Evolutionary conservation across 768 basidiomycete species (phyloP).

Genomic region (Tylopilus sp.): DNA sequence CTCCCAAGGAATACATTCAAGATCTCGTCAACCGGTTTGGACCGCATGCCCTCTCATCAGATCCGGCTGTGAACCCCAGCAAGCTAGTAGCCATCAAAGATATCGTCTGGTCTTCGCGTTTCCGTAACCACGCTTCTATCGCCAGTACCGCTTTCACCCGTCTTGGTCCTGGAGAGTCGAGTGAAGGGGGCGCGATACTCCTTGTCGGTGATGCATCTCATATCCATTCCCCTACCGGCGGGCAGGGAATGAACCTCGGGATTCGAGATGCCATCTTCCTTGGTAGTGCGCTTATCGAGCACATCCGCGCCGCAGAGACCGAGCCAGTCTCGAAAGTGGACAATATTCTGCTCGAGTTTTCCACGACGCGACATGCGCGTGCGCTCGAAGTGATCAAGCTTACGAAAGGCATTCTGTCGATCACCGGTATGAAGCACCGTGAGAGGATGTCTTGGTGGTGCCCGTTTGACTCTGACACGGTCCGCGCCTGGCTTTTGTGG

Average conservation of each 20-base stretch:
- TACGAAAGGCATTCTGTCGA: conserved; percentile 34
- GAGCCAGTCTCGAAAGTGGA: conserved; percentile 21
- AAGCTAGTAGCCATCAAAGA: conserved; percentile 34
- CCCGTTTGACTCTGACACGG: conserved; percentile 24
- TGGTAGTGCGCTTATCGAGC: conserved; percentile 39
- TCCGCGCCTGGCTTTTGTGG: conserved; percentile 27
- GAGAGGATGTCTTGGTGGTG: conserved; percentile 20
- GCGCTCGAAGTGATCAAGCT: conserved; percentile 42
- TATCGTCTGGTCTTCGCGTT: conserved; percentile 45
- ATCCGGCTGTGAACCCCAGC: conserved; percentile 30
- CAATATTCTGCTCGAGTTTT: conserved; percentile 33
- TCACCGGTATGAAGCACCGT: conserved; percentile 21
- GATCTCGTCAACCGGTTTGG: conserved; percentile 39
- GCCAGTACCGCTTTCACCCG: conserved; percentile 38
- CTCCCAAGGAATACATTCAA: conserved; percentile 44
- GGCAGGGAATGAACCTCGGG: conserved; percentile 59
- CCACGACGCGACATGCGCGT: conserved; percentile 33
- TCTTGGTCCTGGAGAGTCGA: conserved; percentile 13
- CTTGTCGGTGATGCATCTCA: conserved; percentile 48
- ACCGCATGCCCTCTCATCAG: conserved; percentile 33
- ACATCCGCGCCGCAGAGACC: conserved; percentile 22
- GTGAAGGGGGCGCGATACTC: conserved; percentile 18
- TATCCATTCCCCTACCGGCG: conserved; percentile 54
- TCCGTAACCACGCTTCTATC: conserved; percentile 41
- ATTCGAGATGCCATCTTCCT: conserved; percentile 49